Evolutionary conservation across 768 basidiomycete species (phyloP).

Genomic region (Naematelia encephala): DNA sequence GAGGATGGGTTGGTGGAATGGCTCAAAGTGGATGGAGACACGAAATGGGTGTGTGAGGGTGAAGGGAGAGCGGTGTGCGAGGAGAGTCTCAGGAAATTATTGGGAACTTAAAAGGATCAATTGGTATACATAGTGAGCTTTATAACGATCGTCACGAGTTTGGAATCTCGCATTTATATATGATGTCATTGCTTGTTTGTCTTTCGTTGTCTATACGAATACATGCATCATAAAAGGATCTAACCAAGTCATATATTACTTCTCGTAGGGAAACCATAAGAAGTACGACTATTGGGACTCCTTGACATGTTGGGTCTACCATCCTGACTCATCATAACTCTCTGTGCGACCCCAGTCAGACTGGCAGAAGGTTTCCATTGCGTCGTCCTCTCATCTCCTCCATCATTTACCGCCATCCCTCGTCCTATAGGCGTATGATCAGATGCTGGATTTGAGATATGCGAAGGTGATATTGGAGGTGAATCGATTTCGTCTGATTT

Average conservation of each 20-base stretch:
- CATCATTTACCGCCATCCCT: constrained; percentile 3
- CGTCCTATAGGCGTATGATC: neutral
- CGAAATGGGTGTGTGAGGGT: constrained; percentile 30
- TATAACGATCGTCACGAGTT: neutral
- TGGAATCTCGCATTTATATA: neutral
- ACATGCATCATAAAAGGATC: no score
- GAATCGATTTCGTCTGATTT: neutral
- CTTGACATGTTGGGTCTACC: constrained; percentile 28
- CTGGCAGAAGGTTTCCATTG: neutral
- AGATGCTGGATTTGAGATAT: neutral
- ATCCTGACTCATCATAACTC: constrained; percentile 13
- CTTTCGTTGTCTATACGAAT: neutral
- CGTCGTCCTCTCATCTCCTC: neutral
- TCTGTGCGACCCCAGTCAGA: constrained; percentile 17
- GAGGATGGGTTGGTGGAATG: constrained; percentile 40
- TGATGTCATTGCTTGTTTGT: neutral
- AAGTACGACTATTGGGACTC: constrained; percentile 33
- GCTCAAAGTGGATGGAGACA: constrained; percentile 23
- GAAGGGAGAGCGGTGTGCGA: constrained; percentile 23
- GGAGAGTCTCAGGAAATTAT: constrained; percentile 22
- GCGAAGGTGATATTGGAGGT: neutral
- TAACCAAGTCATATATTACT: neutral
- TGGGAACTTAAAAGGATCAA: constrained; percentile 9
- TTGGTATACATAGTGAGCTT: neutral
- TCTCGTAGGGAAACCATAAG: constrained; percentile 35